These are phyloP conservation scores for Aspergillus arachidicola DNA, from an alignment of 2,329 filamentous ascomycete genomes.

Conservation along the genomic window DNA sequence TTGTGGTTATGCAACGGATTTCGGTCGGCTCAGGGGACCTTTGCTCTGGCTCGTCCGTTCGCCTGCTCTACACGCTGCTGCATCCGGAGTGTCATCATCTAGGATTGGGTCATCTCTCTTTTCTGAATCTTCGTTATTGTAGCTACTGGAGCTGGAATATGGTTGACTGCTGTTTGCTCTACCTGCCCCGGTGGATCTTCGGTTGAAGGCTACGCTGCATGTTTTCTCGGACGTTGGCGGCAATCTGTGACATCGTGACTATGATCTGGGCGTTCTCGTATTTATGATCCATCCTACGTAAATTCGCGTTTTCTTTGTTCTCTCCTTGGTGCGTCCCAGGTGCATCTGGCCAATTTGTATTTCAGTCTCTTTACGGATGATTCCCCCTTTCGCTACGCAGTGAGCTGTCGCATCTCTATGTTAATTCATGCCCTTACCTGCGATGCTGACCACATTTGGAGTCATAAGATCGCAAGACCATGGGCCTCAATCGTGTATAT, in stretches of 20 bases:
- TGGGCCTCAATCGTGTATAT: constrained; percentile 4
- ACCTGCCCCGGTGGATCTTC: not conserved
- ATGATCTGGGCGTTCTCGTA: constrained; percentile 16
- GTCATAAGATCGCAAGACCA: not conserved
- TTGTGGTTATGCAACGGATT: constrained; percentile 11
- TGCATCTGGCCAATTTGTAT: constrained; percentile 14
- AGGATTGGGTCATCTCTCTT: constrained; percentile 10
- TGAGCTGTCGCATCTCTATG: constrained; percentile 14
- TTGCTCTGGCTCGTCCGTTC: constrained; percentile 5
- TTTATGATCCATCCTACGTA: constrained; percentile 11
- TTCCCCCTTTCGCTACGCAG: constrained; percentile 31
- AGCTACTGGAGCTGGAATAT: constrained; percentile 21
- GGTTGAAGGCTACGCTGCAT: constrained; percentile 19
- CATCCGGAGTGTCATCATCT: constrained; percentile 7
- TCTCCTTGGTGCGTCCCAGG: constrained; percentile 7
- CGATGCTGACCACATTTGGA: not conserved
- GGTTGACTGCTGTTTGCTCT: constrained; percentile 17
- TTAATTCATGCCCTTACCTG: constrained; percentile 18
- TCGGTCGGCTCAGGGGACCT: constrained; percentile 4
- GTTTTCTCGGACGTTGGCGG: constrained; percentile 10
- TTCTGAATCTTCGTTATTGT: constrained; percentile 24
- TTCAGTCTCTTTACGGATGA: constrained; percentile 28
- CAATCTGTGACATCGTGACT: constrained; percentile 10
- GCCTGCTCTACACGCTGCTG: constrained; percentile 11
- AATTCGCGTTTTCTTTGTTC: constrained; percentile 12